Evolutionary conservation across 1,284 basidiomycete genomes (phyloP), one percentile per base, ranked within the genome.

Genomic region (Apiotrichum brassicae): DNA sequence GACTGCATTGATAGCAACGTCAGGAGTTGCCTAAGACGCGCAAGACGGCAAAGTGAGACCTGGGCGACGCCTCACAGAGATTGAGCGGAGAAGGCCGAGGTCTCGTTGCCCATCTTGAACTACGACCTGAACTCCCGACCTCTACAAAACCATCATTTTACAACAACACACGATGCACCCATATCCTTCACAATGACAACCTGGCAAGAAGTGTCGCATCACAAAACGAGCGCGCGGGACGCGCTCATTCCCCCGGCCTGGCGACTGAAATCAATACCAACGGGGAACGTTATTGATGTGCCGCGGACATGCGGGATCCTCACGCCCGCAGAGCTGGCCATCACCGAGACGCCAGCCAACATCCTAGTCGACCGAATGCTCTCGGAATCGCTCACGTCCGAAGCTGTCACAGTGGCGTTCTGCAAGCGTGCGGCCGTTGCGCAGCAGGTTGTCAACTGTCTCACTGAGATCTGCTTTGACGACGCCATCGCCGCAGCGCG

Each of bases 351-450:
- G 72, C 22, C 68, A 44, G 61, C 70, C 7, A 42, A 53, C 0
- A 47, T 41, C 11, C 54, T 70, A 25, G 59, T 67, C 16, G 43
- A 46, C 32, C 41, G 48, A 47, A 57, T 70, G 52, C 23, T 52
- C 19, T 48, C 37, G 13, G 50, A 56, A 2, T 40, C 50, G 43
- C 44, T 59, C 36, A 61, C 43, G 22, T 51, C 54, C 22, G 56
- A 60, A 23, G 60, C 59, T 11, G 64, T 68, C 2, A 56, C 56
- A 1, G 22, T 48, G 4, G 70, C 87, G 0, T 89, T 84, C 68
- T 81, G 81, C 65, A 89, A 89, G 73, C 77, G 86, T 24, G 85
- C 87, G 0, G 77, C 86, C 39, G 72, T 89, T 44, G 87, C 88
- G 0, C 87, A 90, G 51, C 88, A 90, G 65, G 70, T 87, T 13